A percentile compares a stretch with the other conserved stretches of the same genome.
Evolutionary conservation across 495 filamentous ascomycete species (phyloP).

Genomic region (Delitschia confertaspora): DNA sequence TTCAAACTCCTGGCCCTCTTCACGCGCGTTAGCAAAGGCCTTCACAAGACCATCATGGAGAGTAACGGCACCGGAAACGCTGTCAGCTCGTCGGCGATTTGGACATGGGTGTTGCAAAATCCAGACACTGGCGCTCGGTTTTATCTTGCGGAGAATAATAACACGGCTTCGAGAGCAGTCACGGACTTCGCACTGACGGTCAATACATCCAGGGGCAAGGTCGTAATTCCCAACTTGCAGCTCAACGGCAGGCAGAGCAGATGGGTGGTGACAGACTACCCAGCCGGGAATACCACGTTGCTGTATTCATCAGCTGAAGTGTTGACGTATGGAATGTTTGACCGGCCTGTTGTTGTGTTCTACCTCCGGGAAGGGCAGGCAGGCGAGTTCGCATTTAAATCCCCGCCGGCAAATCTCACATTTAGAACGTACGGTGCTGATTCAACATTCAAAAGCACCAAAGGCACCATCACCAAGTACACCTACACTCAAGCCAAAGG

Average conservation of each 20-base stretch:
- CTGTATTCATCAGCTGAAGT: conserved; percentile 55
- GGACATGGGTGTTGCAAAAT: conserved; percentile 45
- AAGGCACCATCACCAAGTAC: conserved; percentile 31
- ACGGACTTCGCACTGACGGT: conserved; percentile 45
- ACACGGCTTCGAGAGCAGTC: conserved; percentile 38
- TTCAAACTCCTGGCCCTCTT: conserved; percentile 51
- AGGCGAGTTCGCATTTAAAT: conserved; percentile 47
- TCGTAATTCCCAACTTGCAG: conserved; percentile 41
- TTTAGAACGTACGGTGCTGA: conserved; percentile 9
- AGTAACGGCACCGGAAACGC: conserved; percentile 52
- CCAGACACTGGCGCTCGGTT: conserved; percentile 46
- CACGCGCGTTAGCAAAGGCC: conserved; percentile 44
- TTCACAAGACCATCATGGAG: conserved; percentile 46
- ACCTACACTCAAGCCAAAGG: conserved; percentile 42
- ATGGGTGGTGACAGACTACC: conserved; percentile 51
- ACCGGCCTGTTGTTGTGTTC: conserved; percentile 43
- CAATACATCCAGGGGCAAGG: conserved; percentile 44
- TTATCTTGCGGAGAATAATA: conserved; percentile 47
- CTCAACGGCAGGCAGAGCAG: conserved; percentile 51
- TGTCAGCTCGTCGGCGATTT: conserved; percentile 38
- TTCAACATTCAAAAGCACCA: neutral
- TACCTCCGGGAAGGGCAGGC: conserved; percentile 47
- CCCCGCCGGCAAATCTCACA: conserved; percentile 23
- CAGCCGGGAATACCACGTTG: conserved; percentile 42
- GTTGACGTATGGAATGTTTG: conserved; percentile 43